Percentiles rank a stretch among this genome's conserved stretches.
Evolutionary conservation across 768 basidiomycete genomes (phyloP).

Genomic region (Suillus variegatus): DNA sequence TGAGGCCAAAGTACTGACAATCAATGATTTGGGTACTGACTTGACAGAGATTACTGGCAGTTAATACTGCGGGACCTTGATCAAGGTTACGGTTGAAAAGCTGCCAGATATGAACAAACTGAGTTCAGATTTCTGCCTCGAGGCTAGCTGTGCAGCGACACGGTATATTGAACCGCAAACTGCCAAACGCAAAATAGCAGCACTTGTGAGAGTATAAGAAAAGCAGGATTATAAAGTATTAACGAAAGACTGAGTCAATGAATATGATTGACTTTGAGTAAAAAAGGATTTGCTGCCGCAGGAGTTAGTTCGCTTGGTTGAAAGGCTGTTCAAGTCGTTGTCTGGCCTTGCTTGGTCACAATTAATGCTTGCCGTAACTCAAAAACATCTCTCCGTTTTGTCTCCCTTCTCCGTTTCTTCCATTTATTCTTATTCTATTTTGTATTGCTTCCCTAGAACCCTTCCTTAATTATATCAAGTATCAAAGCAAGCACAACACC

Average conservation of each 20-base stretch:
- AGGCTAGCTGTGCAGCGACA: constrained; percentile 25
- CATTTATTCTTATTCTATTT: background rate
- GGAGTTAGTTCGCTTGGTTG: background rate
- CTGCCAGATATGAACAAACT: constrained; percentile 4
- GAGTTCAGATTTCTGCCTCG: constrained; percentile 25
- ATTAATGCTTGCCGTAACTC: constrained; percentile 5
- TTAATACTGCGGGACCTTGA: background rate
- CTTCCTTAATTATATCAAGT: background rate
- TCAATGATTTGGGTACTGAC: background rate
- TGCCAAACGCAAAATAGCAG: background rate
- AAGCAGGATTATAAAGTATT: constrained; percentile 9
- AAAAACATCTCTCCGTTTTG: constrained; percentile 2
- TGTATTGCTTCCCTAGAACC: background rate
- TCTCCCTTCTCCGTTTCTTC: constrained; percentile 3
- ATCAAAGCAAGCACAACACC: constrained; percentile 3
- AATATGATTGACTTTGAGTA: constrained; percentile 18
- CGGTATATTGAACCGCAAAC: background rate
- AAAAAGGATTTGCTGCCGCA: constrained; percentile 17
- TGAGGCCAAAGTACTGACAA: background rate
- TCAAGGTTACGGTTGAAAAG: background rate
- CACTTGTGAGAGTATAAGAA: constrained; percentile 1
- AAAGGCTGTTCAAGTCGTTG: constrained; percentile 4
- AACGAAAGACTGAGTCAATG: constrained; percentile 15
- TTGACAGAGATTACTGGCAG: background rate
- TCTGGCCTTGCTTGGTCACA: constrained; percentile 4